Evolutionary conservation across 2,329 filamentous ascomycete genomes (phyloP).

Genomic region (Teratosphaeria zuluensis): DNA sequence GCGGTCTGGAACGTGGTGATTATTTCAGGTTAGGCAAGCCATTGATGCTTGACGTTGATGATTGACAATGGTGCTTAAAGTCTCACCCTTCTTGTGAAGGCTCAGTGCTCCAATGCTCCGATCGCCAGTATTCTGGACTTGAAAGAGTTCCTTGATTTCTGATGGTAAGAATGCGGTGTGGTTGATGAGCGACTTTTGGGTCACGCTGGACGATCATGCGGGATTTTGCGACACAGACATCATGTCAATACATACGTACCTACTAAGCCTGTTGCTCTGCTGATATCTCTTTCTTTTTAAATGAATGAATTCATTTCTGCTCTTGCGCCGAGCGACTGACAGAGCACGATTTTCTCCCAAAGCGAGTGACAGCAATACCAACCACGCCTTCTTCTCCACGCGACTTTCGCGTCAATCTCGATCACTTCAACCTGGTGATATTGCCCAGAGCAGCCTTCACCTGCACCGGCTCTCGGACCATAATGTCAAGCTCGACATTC

Average conservation of each 20-base stretch:
- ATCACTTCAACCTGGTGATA: neutral
- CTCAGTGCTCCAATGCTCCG: neutral
- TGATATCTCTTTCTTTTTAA: too few relatives aligned
- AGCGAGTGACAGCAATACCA: neutral
- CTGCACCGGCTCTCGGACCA: conserved; percentile 61
- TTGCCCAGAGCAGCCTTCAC: neutral
- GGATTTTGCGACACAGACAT: neutral
- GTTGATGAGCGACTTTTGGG: neutral
- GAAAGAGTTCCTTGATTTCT: neutral
- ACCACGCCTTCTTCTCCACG: neutral
- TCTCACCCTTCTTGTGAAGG: neutral
- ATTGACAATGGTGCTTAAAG: neutral
- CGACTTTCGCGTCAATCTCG: neutral
- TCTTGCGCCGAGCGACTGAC: neutral
- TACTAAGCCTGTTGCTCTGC: too few relatives aligned
- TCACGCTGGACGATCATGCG: neutral
- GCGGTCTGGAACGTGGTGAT: too few relatives aligned
- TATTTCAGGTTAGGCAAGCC: neutral
- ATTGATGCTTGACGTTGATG: neutral
- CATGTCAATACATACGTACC: too few relatives aligned
- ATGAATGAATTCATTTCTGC: too few relatives aligned
- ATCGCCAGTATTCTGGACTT: neutral
- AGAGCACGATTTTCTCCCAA: neutral
- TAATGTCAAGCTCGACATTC: conserved; percentile 63
- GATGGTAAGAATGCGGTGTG: neutral